phyloP scores from a whole-genome alignment of 345 rosid species.

The Eucalyptus polyanthemos region DNA sequence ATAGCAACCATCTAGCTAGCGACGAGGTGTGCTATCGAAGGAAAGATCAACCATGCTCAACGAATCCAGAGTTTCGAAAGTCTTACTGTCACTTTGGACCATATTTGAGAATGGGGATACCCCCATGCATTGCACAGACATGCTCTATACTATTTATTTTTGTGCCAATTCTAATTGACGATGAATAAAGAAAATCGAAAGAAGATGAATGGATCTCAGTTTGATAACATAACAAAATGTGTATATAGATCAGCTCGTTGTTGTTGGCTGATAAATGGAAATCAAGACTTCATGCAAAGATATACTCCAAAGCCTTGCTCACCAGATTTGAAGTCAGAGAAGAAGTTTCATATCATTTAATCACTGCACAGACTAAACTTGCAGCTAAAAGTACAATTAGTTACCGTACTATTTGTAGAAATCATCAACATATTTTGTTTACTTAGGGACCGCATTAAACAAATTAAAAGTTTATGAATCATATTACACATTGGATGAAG shows the following conservation, averaged over 20 bases:
- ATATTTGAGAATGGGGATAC: background rate
- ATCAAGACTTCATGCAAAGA: background rate
- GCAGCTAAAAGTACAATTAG: background rate
- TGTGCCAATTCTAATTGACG: background rate
- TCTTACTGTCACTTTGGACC: background rate
- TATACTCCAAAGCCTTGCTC: background rate
- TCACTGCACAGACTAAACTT: background rate
- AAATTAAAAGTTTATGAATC: background rate
- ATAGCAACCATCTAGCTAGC: background rate
- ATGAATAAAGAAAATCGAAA: background rate
- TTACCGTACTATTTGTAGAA: background rate
- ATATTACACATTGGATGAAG: background rate
- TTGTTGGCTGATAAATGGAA: background rate
- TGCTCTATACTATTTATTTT: background rate
- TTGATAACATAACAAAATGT: background rate
- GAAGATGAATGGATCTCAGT: background rate
- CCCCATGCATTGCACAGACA: background rate
- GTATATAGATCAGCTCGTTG: background rate
- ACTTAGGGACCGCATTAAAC: background rate
- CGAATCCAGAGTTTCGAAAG: background rate
- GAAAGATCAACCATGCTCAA: background rate
- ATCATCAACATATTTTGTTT: background rate
- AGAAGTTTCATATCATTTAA: background rate
- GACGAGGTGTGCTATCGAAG: background rate
- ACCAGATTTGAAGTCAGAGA: background rate